Conservation (phyloP, 2,329 filamentous ascomycete species). For the Microcyclospora tardicrescens region DNA sequence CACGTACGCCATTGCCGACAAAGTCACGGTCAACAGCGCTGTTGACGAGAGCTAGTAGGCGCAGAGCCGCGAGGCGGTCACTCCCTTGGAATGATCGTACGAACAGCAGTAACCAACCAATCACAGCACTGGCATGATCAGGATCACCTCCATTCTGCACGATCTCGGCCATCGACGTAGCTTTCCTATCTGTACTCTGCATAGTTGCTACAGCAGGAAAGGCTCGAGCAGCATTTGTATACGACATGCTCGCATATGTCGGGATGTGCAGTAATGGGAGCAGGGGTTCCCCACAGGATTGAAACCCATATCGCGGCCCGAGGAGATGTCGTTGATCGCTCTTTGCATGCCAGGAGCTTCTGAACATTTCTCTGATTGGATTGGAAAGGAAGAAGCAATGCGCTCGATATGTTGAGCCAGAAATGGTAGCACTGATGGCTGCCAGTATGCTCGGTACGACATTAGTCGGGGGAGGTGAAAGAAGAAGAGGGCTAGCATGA, state of each 20-base stretch:
- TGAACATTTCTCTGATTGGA: slow-evolving; percentile 33
- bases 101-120: slow-evolving; percentile 35
- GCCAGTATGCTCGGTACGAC: slow-evolving; percentile 58
- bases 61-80: slow-evolving; percentile 30
- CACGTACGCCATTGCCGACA: slow-evolving; percentile 22
- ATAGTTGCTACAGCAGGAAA: slow-evolving; percentile 32
- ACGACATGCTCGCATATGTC: slow-evolving; percentile 21
- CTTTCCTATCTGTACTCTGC: slow-evolving; percentile 5
- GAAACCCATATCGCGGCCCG: slow-evolving; percentile 14
- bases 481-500: slow-evolving; percentile 13
- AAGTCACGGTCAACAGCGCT: slow-evolving; percentile 22
- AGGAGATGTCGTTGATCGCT: slow-evolving; percentile 14
- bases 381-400: slow-evolving; percentile 39
- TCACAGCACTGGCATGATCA: slow-evolving; percentile 34
- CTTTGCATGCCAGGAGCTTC: slow-evolving; percentile 7
- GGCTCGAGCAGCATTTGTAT: slow-evolving; percentile 25
- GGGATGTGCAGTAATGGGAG: slow-evolving; percentile 29
- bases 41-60: slow-evolving; percentile 26
- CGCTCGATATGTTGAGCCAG: slow-evolving; percentile 65
- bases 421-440: slow-evolving; percentile 63
- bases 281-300: slow-evolving; percentile 11
- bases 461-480: slow-evolving; percentile 43
- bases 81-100: slow-evolving; percentile 29
- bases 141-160: slow-evolving; percentile 17
- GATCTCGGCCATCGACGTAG: slow-evolving; percentile 5